A percentile compares a stretch with the other conserved stretches of the same genome.
These are phyloP conservation scores for Fagus sylvatica DNA, from an alignment of 306 rosid genomes.

Conservation along the genomic window DNA sequence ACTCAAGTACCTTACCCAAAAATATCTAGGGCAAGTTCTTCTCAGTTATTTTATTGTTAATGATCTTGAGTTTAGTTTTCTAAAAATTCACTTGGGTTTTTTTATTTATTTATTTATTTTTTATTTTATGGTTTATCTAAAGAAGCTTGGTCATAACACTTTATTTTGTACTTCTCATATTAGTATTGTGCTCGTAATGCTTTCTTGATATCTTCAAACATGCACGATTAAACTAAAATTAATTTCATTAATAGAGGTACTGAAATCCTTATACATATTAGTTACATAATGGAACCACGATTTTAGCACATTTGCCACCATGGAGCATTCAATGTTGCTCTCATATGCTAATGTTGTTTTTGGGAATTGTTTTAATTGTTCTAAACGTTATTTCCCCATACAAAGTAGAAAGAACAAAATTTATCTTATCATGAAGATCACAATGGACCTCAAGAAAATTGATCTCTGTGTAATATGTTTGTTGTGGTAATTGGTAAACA, in stretches of 20 bases:
- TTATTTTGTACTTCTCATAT: too few species aligned
- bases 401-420: not conserved
- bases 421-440: not conserved
- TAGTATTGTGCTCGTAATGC: not conserved
- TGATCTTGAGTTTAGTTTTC: conserved; percentile 11
- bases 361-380: not conserved
- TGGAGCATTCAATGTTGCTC: not conserved
- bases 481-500: not conserved
- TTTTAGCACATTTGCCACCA: not conserved
- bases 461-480: not conserved
- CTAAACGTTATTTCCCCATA: not conserved
- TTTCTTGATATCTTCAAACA: not conserved
- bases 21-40: conserved; percentile 79
- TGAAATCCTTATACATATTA: not conserved
- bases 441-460: not conserved
- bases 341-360: not conserved
- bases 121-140: not conserved
- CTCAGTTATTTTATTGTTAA: conserved; percentile 1
- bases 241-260: not conserved
- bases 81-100: not conserved
- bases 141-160: not conserved
- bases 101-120: too few species aligned
- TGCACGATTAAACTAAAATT: not conserved
- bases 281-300: not conserved
- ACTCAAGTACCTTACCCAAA: conserved; percentile 77